Evolutionary conservation across 345 rosid genomes (phyloP).

Genomic region (Boechera retrofracta): DNA sequence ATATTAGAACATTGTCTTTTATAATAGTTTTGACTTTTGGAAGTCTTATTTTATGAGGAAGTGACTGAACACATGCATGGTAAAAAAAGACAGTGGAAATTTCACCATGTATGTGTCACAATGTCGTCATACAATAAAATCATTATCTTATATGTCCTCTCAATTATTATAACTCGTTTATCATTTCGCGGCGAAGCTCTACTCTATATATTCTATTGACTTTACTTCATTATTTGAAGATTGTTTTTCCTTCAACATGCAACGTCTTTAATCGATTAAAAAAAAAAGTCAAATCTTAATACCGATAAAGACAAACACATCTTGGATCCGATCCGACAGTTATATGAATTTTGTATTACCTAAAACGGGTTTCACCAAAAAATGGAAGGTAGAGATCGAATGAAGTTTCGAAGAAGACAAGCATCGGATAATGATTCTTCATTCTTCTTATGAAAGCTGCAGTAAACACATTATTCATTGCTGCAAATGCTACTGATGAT

Average conservation of each 20-base stretch:
- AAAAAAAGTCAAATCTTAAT: background rate
- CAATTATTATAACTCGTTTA: conserved; percentile 19
- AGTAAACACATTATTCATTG: conserved; percentile 4
- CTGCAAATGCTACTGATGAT: conserved; percentile 22
- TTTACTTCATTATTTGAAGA: background rate
- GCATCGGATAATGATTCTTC: conserved; percentile 8
- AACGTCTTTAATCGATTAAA: background rate
- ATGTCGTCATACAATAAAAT: conserved; percentile 32
- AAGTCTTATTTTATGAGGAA: background rate
- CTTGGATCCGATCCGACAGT: conserved; percentile 16
- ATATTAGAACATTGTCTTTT: background rate
- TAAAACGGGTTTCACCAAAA: background rate
- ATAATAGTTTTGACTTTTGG: background rate
- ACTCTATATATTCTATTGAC: background rate
- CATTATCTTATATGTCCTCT: background rate
- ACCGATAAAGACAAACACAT: conserved; percentile 11
- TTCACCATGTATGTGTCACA: conserved; percentile 31
- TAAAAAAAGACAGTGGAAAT: background rate
- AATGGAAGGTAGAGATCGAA: background rate
- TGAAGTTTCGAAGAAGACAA: conserved; percentile 21
- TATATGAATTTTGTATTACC: background rate
- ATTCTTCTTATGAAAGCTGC: conserved; percentile 9
- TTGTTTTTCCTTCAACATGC: conserved; percentile 10
- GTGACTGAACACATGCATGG: conserved; percentile 11
- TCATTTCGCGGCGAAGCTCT: background rate